These are phyloP conservation scores for Tricholoma saponaceum DNA, from an alignment of 768 basidiomycete genomes.

Conservation along the genomic window DNA sequence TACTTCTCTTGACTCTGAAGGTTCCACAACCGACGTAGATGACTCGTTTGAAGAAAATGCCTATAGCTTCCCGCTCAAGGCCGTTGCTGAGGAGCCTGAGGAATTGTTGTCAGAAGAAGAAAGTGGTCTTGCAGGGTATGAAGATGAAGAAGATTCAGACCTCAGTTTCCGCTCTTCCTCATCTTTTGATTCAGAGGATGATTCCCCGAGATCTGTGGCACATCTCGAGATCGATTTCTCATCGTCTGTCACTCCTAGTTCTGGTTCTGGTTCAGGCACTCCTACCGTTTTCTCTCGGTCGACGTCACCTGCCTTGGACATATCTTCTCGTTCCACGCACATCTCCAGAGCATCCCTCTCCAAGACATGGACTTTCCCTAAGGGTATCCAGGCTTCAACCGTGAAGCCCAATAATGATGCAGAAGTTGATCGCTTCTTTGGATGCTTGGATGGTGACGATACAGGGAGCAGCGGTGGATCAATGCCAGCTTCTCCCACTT, in stretches of 20 bases:
- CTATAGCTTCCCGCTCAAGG: slow-evolving; percentile 46
- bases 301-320: slow-evolving; percentile 21
- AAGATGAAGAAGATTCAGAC: slow-evolving; percentile 65
- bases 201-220: slow-evolving; percentile 31
- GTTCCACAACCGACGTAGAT: slow-evolving; percentile 70
- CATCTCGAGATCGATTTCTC: slow-evolving; percentile 22
- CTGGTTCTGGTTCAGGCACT: slow-evolving; percentile 18
- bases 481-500: slow-evolving; percentile 39
- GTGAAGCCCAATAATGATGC: slow-evolving; percentile 20
- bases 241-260: slow-evolving; percentile 15
- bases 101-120: slow-evolving; percentile 44
- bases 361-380: slow-evolving; percentile 70
- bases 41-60: slow-evolving; percentile 38
- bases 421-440: slow-evolving; percentile 75
- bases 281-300: slow-evolving; percentile 17
- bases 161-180: slow-evolving; percentile 45
- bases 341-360: slow-evolving; percentile 42
- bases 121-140: slow-evolving; percentile 59
- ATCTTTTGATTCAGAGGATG: slow-evolving; percentile 52
- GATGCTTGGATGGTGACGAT: slow-evolving; percentile 58
- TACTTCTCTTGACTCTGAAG: slow-evolving; percentile 60
- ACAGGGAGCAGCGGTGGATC: slow-evolving; percentile 24
- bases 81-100: slow-evolving; percentile 53
- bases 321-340: slow-evolving; percentile 22
- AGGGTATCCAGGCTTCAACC: slow-evolving; percentile 18